These are phyloP conservation scores for Xylariaceae sp. DNA, from an alignment of 2,329 filamentous ascomycete species.

Conservation along the genomic window DNA sequence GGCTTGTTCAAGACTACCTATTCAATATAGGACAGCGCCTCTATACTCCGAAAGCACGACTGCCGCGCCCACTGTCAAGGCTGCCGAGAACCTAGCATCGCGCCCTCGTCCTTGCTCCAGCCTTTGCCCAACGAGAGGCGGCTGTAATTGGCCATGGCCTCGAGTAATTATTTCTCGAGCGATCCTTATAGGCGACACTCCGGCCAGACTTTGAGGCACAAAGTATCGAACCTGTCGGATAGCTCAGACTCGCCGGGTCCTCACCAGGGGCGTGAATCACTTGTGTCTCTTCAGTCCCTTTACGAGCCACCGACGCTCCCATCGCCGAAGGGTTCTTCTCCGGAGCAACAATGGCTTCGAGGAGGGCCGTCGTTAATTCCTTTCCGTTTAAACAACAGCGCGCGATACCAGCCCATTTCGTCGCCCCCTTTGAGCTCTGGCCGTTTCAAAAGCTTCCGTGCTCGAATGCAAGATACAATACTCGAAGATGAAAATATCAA, in stretches of 20 bases:
- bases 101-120: neutral
- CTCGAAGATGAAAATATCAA: constrained; percentile 33
- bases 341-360: constrained; percentile 20
- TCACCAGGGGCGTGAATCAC: constrained; percentile 31
- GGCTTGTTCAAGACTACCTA: neutral
- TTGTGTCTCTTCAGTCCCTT: constrained; percentile 32
- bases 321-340: constrained; percentile 2
- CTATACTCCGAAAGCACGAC: neutral
- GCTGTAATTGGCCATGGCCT: constrained; percentile 26
- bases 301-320: constrained; percentile 23
- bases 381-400: constrained; percentile 22
- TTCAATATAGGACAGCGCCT: neutral
- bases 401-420: constrained; percentile 26
- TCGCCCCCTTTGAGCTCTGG: constrained; percentile 18
- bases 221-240: constrained; percentile 32
- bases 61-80: neutral
- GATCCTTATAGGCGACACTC: constrained; percentile 18
- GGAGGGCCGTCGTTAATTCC: constrained; percentile 25
- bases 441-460: constrained; percentile 27
- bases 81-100: neutral
- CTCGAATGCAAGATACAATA: constrained; percentile 28
- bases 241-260: constrained; percentile 21
- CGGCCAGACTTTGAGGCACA: constrained; percentile 26
- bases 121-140: constrained; percentile 17
- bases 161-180: constrained; percentile 23